Evolutionary conservation across 805 yeast species (phyloP).

Genomic region (Cyberlindnera maclurae): DNA sequence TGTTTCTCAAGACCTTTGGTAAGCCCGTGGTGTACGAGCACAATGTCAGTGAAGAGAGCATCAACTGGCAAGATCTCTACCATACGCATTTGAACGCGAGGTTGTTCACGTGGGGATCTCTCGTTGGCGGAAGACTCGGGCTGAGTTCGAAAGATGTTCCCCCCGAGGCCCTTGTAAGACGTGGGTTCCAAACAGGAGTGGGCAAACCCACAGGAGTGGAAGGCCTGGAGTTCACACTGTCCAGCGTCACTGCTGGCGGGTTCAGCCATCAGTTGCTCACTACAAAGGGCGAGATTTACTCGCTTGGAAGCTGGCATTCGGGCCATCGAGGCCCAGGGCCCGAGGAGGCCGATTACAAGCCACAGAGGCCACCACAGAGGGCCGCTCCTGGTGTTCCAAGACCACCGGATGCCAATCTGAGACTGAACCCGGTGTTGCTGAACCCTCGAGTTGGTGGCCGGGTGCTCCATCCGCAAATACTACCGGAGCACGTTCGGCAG

Average conservation of each 20-base stretch:
- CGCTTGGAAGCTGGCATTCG: slow-evolving; percentile 43
- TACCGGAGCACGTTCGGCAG: not conserved
- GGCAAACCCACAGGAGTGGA: slow-evolving; percentile 32
- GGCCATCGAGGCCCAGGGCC: slow-evolving; percentile 37
- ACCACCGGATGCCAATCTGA: slow-evolving; percentile 2
- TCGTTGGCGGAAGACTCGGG: slow-evolving; percentile 41
- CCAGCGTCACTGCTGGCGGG: slow-evolving; percentile 57
- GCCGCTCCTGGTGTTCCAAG: not conserved
- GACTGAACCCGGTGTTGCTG: slow-evolving; percentile 1
- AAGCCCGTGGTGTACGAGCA: slow-evolving; percentile 4
- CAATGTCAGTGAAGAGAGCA: slow-evolving; percentile 1
- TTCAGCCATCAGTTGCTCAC: slow-evolving; percentile 55
- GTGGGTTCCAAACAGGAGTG: slow-evolving; percentile 25
- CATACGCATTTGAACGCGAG: slow-evolving; percentile 31
- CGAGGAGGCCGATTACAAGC: slow-evolving; percentile 27
- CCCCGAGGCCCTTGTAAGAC: slow-evolving; percentile 14
- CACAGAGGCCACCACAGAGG: not conserved
- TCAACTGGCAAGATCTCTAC: slow-evolving; percentile 47
- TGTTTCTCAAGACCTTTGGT: slow-evolving; percentile 41
- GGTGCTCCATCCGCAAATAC: not conserved
- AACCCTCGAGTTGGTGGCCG: slow-evolving; percentile 4
- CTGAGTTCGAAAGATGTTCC: slow-evolving; percentile 25
- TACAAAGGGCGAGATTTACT: slow-evolving; percentile 46
- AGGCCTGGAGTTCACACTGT: slow-evolving; percentile 29
- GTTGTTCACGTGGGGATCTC: slow-evolving; percentile 46